Percentiles rank a stretch among this genome's conserved stretches.
Evolutionary conservation across 2,329 filamentous ascomycete genomes (phyloP).

Genomic region (Apiospora saccharicola): DNA sequence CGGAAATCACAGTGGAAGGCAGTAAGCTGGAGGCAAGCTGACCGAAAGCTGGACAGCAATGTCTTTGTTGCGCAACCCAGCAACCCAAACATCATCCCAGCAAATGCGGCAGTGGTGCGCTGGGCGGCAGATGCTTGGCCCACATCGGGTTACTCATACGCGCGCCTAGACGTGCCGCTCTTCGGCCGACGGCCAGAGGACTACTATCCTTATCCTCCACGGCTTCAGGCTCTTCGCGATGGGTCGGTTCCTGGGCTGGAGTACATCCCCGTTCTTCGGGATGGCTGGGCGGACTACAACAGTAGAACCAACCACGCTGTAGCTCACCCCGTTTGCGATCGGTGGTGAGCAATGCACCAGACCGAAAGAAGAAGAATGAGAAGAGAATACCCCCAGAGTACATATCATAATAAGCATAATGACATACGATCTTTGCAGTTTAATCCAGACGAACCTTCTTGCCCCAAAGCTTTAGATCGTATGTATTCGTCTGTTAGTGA

Average conservation of each 20-base stretch:
- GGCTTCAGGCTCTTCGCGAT: neutral
- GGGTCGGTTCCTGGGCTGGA: slow-evolving; percentile 1
- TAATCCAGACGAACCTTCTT: neutral
- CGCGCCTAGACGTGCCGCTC: neutral
- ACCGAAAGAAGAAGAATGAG: neutral
- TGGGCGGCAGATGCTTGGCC: neutral
- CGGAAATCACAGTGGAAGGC: neutral
- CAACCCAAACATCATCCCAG: neutral
- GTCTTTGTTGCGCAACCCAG: neutral
- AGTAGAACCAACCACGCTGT: slow-evolving; percentile 2
- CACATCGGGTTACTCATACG: neutral
- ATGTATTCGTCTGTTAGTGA: neutral
- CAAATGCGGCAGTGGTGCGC: neutral
- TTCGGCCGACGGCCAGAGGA: slow-evolving; percentile 25
- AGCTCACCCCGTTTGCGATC: neutral
- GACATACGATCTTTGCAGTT: neutral
- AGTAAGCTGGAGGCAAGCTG: neutral
- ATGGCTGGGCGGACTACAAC: neutral
- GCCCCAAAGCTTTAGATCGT: neutral
- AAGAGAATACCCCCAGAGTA: neutral
- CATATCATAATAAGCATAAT: neutral
- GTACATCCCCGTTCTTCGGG: neutral
- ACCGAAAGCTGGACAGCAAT: neutral
- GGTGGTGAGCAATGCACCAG: neutral
- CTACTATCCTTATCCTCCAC: slow-evolving; percentile 14